Evolutionary conservation across 1,284 basidiomycete species (phyloP), one percentile per base, ranked within the genome.

Genomic region (Naganishia sp.): DNA sequence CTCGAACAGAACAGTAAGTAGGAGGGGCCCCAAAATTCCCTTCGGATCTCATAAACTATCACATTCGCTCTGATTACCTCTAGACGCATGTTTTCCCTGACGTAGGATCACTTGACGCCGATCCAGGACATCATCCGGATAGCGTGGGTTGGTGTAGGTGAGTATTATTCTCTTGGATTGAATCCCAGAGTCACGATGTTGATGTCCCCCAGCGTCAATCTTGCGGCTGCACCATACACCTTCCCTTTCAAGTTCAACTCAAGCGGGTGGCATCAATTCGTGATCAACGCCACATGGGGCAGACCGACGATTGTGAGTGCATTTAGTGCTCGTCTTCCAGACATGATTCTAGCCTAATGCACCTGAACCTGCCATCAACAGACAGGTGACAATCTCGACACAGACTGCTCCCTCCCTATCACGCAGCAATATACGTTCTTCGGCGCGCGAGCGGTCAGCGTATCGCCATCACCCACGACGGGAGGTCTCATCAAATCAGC

Each of bases 191-290:
- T 46, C 25, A 52, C 2, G 23, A 1, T 11, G 1, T 21, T 9
- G 6, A 6, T 31, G 3, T 17, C 6, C 18, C 15, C 5, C 10
- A 69, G 68, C 28, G 62, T 67, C n/a, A 54, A 67, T 25, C 49
- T 69, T 25, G 57, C 55, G 9, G 66, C 68, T 11, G 41, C 42
- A 6, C 45, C 72, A 0, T 61, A 74, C 6, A 64, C 66, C 0
- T 77, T 77, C 61, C 70, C 72, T 1, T 77, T 76, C 68, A 63
- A 60, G 7, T 79, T 79, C 62, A 43, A 68, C 3, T n/a, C 68
- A n/a, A 64, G 74, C 0, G 79, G 79, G 31, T 77, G 73, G 73
- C 76, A 79, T 68, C 73, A 75, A 73, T 76, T 75, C 54, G 75
- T 77, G 6, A 60, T 80, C 25, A 80, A 80, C 69, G 74, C 79